phyloP scores from a whole-genome alignment of 441 rosid species.

The Flueggea neowawraea region DNA sequence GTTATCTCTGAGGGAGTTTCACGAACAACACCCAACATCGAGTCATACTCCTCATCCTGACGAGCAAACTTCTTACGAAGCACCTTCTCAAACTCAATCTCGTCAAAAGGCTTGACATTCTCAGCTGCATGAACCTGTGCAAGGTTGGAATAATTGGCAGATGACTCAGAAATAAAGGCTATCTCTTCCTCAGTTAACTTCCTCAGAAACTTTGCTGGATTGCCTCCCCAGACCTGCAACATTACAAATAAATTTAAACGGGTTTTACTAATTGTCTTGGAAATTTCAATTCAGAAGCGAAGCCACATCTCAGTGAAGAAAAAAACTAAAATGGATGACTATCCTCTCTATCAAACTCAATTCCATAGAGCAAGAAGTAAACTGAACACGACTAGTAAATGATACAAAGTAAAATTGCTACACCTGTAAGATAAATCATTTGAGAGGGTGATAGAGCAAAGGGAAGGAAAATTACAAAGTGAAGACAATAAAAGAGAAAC shows the following conservation, averaged over 20 bases:
- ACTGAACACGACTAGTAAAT: no score
- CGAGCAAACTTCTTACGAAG: slow-evolving; percentile 74
- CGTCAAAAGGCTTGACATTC: slow-evolving; percentile 77
- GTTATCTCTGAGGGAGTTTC: slow-evolving; percentile 79
- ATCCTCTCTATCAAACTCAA: no score
- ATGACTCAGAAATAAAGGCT: slow-evolving; percentile 69
- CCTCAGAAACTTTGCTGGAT: slow-evolving; percentile 90
- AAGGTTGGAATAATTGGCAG: slow-evolving; percentile 78
- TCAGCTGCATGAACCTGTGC: slow-evolving; percentile 87
- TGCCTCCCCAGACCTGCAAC: slow-evolving; percentile 96
- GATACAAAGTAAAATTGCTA: no score
- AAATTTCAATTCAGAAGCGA: no score
- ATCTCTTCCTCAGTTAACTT: slow-evolving; percentile 74
- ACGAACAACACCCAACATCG: slow-evolving; percentile 81
- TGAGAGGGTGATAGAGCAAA: no score
- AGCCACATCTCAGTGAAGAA: no score
- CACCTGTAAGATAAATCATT: no score
- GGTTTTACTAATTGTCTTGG: no score
- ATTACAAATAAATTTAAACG: not conserved
- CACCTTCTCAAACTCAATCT: slow-evolving; percentile 86
- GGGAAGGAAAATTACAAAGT: no score
- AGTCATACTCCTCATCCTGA: slow-evolving; percentile 80
- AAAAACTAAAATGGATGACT: no score
- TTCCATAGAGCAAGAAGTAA: no score
- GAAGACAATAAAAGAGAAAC: no score